These are phyloP conservation scores for Coriaria nepalensis DNA, from an alignment of 306 rosid species.

Conservation along the genomic window DNA sequence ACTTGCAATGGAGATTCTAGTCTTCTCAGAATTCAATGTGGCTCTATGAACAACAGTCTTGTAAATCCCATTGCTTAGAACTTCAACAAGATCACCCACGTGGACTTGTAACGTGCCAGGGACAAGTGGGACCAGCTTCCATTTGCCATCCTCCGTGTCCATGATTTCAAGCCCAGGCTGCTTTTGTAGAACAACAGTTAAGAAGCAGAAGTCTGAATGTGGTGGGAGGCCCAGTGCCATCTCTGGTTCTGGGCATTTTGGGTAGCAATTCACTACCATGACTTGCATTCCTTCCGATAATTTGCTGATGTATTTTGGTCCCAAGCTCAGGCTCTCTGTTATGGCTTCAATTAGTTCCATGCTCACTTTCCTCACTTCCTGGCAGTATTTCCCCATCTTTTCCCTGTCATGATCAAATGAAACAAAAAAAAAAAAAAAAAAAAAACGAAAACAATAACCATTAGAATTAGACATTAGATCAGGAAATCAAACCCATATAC, in stretches of 20 bases:
- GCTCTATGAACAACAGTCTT: constrained; percentile 22
- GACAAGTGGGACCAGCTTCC: constrained; percentile 15
- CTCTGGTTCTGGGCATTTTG: constrained; percentile 34
- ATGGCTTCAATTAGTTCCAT: constrained; percentile 24
- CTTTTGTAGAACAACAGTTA: constrained; percentile 32
- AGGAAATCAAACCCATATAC: too few species aligned
- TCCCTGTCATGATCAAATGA: constrained; percentile 14
- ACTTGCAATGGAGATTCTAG: constrained; percentile 27
- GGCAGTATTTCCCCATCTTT: constrained; percentile 35
- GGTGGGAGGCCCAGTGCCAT: constrained; percentile 40
- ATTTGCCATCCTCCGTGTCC: constrained; percentile 12
- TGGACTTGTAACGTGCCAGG: constrained; percentile 21
- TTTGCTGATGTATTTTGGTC: constrained; percentile 19
- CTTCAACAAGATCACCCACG: constrained; percentile 32
- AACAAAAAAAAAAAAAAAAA: neutral
- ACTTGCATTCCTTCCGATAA: constrained; percentile 40
- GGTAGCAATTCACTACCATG: constrained; percentile 37
- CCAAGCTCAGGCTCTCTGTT: constrained; percentile 31
- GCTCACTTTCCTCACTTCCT: constrained; percentile 32
- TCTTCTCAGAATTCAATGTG: constrained; percentile 12
- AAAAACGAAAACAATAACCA: neutral
- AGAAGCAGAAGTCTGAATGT: constrained; percentile 42
- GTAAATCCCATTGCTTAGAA: constrained; percentile 27
- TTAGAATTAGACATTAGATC: neutral
- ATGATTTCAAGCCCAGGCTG: constrained; percentile 22